Evolutionary conservation across 225 moss, liverwort and hornwort species (phyloP).

Genomic region (Physcomitrium patens): DNA sequence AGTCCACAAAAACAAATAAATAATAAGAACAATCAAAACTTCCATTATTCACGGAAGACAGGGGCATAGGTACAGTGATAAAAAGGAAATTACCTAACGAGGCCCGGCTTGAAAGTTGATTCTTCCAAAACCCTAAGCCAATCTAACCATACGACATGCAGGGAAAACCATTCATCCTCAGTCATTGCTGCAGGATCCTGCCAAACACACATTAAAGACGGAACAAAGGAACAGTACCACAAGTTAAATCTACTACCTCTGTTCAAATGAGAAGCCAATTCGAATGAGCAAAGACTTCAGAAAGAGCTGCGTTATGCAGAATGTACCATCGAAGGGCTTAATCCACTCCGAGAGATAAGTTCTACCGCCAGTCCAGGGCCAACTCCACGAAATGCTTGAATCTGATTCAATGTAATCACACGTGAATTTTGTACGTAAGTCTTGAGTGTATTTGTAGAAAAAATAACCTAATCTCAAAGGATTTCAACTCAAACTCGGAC

Average conservation of each 20-base stretch:
- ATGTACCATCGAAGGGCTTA: conserved; percentile 48
- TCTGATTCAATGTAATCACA: conserved; percentile 41
- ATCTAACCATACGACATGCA: conserved; percentile 59
- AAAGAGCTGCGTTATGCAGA: neutral
- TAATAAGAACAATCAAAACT: neutral
- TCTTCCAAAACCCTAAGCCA: conserved; percentile 53
- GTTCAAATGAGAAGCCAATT: conserved; percentile 7
- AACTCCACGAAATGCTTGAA: conserved; percentile 63
- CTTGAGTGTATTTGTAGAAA: neutral
- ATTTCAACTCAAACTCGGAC: neutral
- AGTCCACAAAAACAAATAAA: neutral
- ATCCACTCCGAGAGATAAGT: conserved; percentile 47
- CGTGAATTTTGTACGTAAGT: conserved; percentile 9
- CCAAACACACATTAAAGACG: conserved; percentile 15
- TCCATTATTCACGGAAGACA: conserved; percentile 5
- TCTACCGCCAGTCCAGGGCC: conserved; percentile 59
- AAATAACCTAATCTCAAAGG: neutral
- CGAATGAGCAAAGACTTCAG: neutral
- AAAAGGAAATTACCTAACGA: conserved; percentile 52
- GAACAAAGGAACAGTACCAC: conserved; percentile 24
- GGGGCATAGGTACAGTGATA: neutral
- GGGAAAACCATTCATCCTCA: conserved; percentile 51
- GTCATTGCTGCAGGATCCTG: conserved; percentile 51
- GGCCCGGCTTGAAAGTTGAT: conserved; percentile 47
- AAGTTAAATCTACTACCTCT: neutral